Conservation (phyloP, 2,329 filamentous ascomycete species). For the Uncinocarpus reesii region DNA sequence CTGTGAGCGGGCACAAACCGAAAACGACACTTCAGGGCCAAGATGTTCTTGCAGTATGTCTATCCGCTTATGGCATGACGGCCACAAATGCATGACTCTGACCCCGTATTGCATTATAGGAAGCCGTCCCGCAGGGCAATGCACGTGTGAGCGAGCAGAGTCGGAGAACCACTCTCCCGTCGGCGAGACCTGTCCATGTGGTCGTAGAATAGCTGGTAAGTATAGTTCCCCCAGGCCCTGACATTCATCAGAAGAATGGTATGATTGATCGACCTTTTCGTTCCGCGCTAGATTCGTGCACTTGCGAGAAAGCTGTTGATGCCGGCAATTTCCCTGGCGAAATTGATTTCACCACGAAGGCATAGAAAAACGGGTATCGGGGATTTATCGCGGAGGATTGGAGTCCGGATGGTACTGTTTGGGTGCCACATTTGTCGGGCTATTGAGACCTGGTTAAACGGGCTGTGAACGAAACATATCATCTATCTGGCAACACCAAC, state of each 20-base stretch:
- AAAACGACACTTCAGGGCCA: slow-evolving; percentile 64
- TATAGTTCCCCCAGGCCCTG: slow-evolving; percentile 18
- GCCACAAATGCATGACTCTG: no score
- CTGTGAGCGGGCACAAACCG: slow-evolving; percentile 63
- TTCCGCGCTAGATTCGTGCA: slow-evolving; percentile 52
- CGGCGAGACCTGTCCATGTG: slow-evolving; percentile 64
- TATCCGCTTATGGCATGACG: no score
- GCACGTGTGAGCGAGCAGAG: slow-evolving; percentile 65
- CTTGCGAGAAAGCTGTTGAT: slow-evolving; percentile 64
- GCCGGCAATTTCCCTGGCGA: slow-evolving; percentile 58
- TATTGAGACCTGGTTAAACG: no score
- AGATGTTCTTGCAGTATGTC: slow-evolving; percentile 69
- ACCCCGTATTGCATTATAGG: slow-evolving; percentile 28
- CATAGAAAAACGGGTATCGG: slow-evolving; percentile 14
- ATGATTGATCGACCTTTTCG: not conserved
- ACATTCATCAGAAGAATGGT: not conserved
- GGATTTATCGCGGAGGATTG: not conserved
- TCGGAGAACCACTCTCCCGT: slow-evolving; percentile 56
- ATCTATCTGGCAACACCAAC: no score
- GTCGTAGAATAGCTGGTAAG: slow-evolving; percentile 60
- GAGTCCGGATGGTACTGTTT: not conserved
- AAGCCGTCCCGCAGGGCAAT: slow-evolving; percentile 65
- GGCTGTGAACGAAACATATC: no score
- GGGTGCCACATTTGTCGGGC: no score
- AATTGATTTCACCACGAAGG: slow-evolving; percentile 74